These are phyloP conservation scores for Ceratocystis smalleyi DNA, from an alignment of 2,329 filamentous ascomycete species.

Conservation along the genomic window DNA sequence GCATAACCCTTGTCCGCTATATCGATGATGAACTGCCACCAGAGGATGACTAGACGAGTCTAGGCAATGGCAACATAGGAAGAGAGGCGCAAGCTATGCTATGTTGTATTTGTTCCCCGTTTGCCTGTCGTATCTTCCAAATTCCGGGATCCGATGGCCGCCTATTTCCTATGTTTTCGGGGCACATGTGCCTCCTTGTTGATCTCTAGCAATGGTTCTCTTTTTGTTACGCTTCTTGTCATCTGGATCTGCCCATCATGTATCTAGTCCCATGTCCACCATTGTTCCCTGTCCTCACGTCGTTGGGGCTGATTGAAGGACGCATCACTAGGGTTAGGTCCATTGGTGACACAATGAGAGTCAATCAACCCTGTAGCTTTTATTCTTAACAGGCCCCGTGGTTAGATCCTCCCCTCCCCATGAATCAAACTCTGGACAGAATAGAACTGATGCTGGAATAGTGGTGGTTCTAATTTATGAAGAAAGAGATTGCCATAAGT, in stretches of 20 bases:
- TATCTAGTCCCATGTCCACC: not conserved
- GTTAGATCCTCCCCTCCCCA: too few relatives aligned
- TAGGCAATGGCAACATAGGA: too few relatives aligned
- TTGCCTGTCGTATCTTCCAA: too few relatives aligned
- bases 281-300: not conserved
- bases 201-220: not conserved
- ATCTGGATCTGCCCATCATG: not conserved
- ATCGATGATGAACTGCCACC: slow-evolving; percentile 96
- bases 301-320: not conserved
- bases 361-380: not conserved
- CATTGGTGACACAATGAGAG: not conserved
- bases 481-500: not conserved
- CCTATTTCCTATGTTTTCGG: too few relatives aligned
- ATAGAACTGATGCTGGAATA: not conserved
- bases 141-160: too few relatives aligned
- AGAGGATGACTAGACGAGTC: slow-evolving; percentile 61
- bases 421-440: not conserved
- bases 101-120: too few relatives aligned
- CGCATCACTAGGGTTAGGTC: not conserved
- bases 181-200: too few relatives aligned
- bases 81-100: not conserved
- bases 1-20: slow-evolving; percentile 77
- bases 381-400: not conserved
- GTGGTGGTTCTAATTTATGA: not conserved
- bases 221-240: not conserved